Conservation (phyloP, 1,139 yeast species). For the Scheffersomyces insectosa region DNA sequence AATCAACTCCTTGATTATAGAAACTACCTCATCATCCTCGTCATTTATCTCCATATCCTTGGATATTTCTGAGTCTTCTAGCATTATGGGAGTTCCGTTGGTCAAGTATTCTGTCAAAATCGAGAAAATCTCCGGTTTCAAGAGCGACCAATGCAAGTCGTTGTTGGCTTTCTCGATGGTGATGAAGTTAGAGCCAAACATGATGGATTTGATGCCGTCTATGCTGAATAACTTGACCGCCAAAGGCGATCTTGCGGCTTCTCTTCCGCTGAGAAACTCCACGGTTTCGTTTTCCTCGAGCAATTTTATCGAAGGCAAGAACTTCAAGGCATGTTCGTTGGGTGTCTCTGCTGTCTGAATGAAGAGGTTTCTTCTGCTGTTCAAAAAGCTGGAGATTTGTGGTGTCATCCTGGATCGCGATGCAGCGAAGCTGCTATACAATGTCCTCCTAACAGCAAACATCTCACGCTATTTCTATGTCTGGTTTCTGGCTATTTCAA, state of each 20-base stretch:
- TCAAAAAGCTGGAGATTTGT: background rate
- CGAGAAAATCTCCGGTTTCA: conserved; percentile 88
- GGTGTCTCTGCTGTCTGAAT: conserved; percentile 47
- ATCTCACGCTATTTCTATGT: conserved; percentile 1
- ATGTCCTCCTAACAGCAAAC: background rate
- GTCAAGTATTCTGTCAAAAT: conserved; percentile 81
- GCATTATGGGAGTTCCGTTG: conserved; percentile 62
- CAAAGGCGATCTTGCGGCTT: conserved; percentile 53
- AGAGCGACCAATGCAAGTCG: conserved; percentile 64
- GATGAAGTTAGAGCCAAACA: conserved; percentile 66
- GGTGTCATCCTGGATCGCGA: background rate
- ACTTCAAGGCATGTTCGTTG: conserved; percentile 49
- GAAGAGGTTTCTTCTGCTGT: conserved; percentile 25
- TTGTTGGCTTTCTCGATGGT: conserved; percentile 73
- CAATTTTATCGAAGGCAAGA: conserved; percentile 46
- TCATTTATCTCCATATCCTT: conserved; percentile 48
- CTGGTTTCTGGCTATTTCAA: conserved; percentile 4
- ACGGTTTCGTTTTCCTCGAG: conserved; percentile 48
- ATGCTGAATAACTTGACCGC: conserved; percentile 53
- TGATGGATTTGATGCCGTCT: conserved; percentile 52
- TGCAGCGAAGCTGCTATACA: background rate
- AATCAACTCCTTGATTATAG: conserved; percentile 89
- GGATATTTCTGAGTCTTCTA: conserved; percentile 32
- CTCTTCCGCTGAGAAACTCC: conserved; percentile 57
- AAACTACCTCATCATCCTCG: conserved; percentile 76